Evolutionary conservation across 2,329 filamentous ascomycete species (phyloP), one percentile per base, ranked within the genome.

Genomic region (Aureobasidium sp.): DNA sequence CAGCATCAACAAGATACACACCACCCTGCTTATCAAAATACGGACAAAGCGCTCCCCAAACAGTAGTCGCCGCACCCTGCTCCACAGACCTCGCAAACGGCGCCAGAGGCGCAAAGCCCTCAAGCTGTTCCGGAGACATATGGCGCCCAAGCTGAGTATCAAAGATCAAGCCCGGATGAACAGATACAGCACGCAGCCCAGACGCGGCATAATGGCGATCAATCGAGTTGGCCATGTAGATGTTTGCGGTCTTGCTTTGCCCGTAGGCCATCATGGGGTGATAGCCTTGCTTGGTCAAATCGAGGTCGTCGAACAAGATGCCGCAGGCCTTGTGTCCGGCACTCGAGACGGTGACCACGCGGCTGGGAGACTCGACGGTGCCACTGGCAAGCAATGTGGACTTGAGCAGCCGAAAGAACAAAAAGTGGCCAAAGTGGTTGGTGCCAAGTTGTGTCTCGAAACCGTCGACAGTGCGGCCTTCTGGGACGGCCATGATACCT

Each of bases 391-490:
- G 68, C 6, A 84, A 70, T 0, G 74, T 68, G 0, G 74, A 69
- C 27, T 78, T 78, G 20, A 85, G 71, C 0, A 83, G 74, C n/a
- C 80, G 73, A 64, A 82, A 79, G 22, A 85, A 73, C 0, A 83
- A 73, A 70, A 84, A 84, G 63, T 83, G 80, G 9, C 72, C 75
- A 0, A 86, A 70, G 66, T 84, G 77, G 68, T 85, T 84, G 7
- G 75, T 78, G 25, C 75, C 80, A 63, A 84, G 78, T 63, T 84
- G 81, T 0, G 67, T 67, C 67, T 85, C 82, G 64, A 77, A 78
- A 20, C 79, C 79, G 58, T 82, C 79, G 17, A 65, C 64, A 3
- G 77, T 81, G 55, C 68, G 64, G 66, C 67, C 17, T 53, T 75
- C 62, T 20, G 76, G 70, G 36, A 65, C 64, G 12, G 71, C 72